Base-by-base conservation (phyloP, 148 eudicot species). In the Linanthus parryae region DNA sequence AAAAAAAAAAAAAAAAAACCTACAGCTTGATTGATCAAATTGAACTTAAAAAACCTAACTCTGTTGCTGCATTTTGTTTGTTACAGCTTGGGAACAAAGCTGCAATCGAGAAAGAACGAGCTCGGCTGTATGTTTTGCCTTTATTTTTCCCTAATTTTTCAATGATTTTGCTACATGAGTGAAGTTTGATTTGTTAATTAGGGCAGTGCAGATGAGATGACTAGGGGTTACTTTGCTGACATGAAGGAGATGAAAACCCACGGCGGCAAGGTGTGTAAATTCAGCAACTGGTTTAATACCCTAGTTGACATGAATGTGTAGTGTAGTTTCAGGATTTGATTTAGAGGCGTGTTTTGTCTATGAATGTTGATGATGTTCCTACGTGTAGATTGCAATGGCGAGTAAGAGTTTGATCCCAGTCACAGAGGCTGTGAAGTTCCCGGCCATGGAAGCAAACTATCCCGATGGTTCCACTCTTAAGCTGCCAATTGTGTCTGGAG, bases 151-250 rank as follows among this genome's bases (percentile, higher is more conserved):
- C n/a, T n/a, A n/a, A n/a, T n/a, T n/a, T n/a, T n/a, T n/a, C n/a
- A n/a, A n/a, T n/a, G n/a, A n/a, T n/a, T n/a, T n/a, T n/a, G n/a
- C n/a, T n/a, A n/a, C 20, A 9, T 57, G 28, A 36, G 15, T 47
- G 33, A 8, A 31, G 47, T 62, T 57, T 43, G 60, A 44, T 54
- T 39, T 61, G 68, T 60, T 20, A 63, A 79, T 58, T 81, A 77
- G 83, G 88, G 75, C 99, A 92, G 98, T 92, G 54, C 66, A 63
- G 99, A 92, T 84, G 99, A 92, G 80, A 73, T 92, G 91, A 92
- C 74, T 66, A 65, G 99, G 36, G 96, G 99, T 17, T 84, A 84
- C 66, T 92, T 87, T 67, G 94, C 96, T 56, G 99, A 92, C 58
- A 84, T 92, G 60, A 40, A 78, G 42, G 99, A 92, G 62, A 74